These are phyloP conservation scores for Colletotrichum sp. DNA, from an alignment of 2,329 filamentous ascomycete genomes.

Conservation along the genomic window DNA sequence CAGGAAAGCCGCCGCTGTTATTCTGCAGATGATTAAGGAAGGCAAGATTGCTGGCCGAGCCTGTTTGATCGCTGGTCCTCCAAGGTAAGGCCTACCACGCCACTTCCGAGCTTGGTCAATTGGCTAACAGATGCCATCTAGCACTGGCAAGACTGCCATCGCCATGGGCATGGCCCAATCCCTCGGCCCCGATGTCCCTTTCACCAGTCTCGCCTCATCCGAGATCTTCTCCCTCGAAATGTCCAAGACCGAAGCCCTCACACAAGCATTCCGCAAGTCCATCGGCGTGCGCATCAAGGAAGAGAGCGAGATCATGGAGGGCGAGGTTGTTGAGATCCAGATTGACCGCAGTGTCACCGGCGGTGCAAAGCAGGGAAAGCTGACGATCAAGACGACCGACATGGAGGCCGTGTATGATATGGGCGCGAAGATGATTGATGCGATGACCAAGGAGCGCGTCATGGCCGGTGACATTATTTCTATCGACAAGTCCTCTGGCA, in stretches of 20 bases:
- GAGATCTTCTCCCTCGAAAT: slow-evolving; percentile 99
- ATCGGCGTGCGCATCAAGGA: slow-evolving; percentile 99
- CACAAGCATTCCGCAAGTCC: slow-evolving; percentile 98
- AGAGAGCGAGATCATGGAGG: slow-evolving; percentile 98
- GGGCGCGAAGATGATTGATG: slow-evolving; percentile 99
- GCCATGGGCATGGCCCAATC: slow-evolving; percentile 99
- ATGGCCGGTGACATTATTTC: slow-evolving; percentile 99
- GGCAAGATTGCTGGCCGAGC: slow-evolving; percentile 97
- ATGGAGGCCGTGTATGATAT: slow-evolving; percentile 99
- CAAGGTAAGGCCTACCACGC: slow-evolving; percentile 59
- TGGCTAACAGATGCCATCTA: slow-evolving; percentile 37
- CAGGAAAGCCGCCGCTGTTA: slow-evolving; percentile 93
- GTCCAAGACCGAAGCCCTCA: slow-evolving; percentile 98
- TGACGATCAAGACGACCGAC: slow-evolving; percentile 99
- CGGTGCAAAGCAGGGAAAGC: slow-evolving; percentile 96
- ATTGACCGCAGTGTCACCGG: slow-evolving; percentile 97
- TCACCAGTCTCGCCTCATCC: slow-evolving; percentile 93
- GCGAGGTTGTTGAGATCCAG: slow-evolving; percentile 98
- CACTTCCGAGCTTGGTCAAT: background rate
- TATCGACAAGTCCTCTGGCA: slow-evolving; percentile 97
- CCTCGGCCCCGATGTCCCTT: slow-evolving; percentile 90
- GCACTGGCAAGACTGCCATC: slow-evolving; percentile 97
- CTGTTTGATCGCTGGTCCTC: slow-evolving; percentile 92
- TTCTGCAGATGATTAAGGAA: slow-evolving; percentile 98
- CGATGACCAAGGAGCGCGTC: slow-evolving; percentile 98